Conservation (phyloP, 495 filamentous ascomycete species). For the Aspergillus olivimuriae region DNA sequence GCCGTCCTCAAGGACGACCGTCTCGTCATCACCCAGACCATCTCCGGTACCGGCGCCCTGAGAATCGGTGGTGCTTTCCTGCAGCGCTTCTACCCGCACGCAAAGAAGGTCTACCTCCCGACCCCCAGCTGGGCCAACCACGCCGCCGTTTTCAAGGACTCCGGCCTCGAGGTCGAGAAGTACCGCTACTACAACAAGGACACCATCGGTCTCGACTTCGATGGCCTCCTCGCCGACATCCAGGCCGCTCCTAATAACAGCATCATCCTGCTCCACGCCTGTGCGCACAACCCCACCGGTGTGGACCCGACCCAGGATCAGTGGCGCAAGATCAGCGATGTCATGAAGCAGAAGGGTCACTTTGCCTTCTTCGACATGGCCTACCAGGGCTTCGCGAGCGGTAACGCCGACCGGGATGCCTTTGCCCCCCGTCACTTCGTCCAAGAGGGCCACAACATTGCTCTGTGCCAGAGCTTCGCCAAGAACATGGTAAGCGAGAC, state of each 20-base stretch:
- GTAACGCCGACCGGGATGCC: constrained; percentile 85
- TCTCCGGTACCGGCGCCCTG: constrained; percentile 94
- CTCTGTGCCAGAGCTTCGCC: constrained; percentile 90
- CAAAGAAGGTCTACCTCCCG: constrained; percentile 93
- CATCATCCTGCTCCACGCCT: constrained; percentile 91
- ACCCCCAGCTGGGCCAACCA: constrained; percentile 98
- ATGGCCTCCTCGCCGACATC: constrained; percentile 87
- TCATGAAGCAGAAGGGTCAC: constrained; percentile 82
- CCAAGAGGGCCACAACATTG: constrained; percentile 82
- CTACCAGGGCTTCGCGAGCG: constrained; percentile 96
- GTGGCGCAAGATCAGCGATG: constrained; percentile 88
- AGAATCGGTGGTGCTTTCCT: constrained; percentile 93
- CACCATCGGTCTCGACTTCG: constrained; percentile 95
- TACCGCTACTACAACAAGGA: constrained; percentile 99
- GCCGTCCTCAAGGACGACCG: constrained; percentile 67
- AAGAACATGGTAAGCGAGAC: constrained; percentile 83
- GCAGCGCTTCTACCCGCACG: constrained; percentile 76
- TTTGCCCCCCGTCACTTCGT: constrained; percentile 91
- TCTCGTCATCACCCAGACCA: constrained; percentile 91
- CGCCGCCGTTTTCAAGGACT: constrained; percentile 91
- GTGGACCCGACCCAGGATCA: constrained; percentile 90
- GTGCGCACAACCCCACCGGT: constrained; percentile 97
- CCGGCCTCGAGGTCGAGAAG: constrained; percentile 79
- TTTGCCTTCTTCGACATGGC: constrained; percentile 99
- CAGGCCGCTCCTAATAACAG: constrained; percentile 80